These are phyloP conservation scores for Podospora pseudopauciseta DNA, from an alignment of 495 filamentous ascomycete genomes.

Conservation along the genomic window DNA sequence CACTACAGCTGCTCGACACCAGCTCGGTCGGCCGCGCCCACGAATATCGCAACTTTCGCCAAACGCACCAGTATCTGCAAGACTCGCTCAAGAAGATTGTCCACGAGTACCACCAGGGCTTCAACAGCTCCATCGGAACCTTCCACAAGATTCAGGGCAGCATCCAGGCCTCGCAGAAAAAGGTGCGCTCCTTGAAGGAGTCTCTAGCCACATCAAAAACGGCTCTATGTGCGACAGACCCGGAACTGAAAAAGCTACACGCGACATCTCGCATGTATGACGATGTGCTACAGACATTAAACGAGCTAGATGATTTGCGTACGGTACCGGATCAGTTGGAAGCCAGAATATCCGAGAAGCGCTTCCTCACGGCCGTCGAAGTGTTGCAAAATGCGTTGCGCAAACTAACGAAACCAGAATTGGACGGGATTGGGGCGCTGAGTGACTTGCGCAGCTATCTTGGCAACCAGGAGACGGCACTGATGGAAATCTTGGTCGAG, in stretches of 20 bases:
- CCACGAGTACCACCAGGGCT: constrained; percentile 97
- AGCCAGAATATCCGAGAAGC: constrained; percentile 89
- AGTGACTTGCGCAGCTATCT: constrained; percentile 84
- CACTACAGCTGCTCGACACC: constrained; percentile 86
- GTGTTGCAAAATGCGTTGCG: constrained; percentile 82
- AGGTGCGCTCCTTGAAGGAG: constrained; percentile 77
- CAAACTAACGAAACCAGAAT: constrained; percentile 76
- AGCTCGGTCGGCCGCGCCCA: constrained; percentile 89
- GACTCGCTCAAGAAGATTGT: constrained; percentile 91
- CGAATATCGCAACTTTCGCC: constrained; percentile 77
- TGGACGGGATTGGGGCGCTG: constrained; percentile 88
- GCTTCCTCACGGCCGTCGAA: constrained; percentile 88
- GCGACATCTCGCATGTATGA: constrained; percentile 87
- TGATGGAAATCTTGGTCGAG: constrained; percentile 93
- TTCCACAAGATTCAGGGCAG: constrained; percentile 97
- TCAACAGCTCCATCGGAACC: constrained; percentile 97
- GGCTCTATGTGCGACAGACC: constrained; percentile 79
- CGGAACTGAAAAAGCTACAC: constrained; percentile 84
- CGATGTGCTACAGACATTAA: constrained; percentile 78
- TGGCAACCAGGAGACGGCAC: constrained; percentile 81
- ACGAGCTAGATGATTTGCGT: constrained; percentile 83
- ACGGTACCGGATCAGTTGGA: constrained; percentile 90
- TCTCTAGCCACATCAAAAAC: constrained; percentile 78
- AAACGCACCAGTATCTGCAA: constrained; percentile 79
- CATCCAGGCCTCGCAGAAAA: constrained; percentile 81